A percentile compares a stretch with the other conserved stretches of the same genome.
Conservation (phyloP, 805 yeast species). For the Candida boidinii region DNA sequence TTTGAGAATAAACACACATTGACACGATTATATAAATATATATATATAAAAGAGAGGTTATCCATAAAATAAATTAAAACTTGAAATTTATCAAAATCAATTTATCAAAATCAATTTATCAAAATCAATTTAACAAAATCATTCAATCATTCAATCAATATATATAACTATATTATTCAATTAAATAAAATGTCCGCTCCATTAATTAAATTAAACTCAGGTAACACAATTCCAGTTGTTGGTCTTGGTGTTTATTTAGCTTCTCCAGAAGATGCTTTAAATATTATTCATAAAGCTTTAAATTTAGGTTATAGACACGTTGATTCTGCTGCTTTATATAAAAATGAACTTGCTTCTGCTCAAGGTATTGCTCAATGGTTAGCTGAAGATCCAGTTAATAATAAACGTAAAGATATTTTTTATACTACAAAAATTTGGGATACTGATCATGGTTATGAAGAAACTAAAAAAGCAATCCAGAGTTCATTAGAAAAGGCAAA, state of each 20-base stretch:
- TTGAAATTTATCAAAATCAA: too few species aligned
- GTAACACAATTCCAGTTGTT: conserved; percentile 43
- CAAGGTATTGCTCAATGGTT: conserved; percentile 45
- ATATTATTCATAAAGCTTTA: conserved; percentile 48
- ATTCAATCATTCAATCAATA: too few species aligned
- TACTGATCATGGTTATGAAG: conserved; percentile 24
- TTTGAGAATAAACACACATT: too few species aligned
- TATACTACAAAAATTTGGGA: conserved; percentile 31
- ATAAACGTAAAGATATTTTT: conserved; percentile 29
- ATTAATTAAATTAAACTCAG: conserved; percentile 45
- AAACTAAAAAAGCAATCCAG: conserved; percentile 33
- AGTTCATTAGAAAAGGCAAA: conserved; percentile 33
- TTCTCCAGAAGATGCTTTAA: conserved; percentile 27
- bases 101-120: too few species aligned
- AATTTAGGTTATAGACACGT: conserved; percentile 63
- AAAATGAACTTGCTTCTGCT: conserved; percentile 54
- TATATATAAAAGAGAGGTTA: too few species aligned
- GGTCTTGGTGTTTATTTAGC: conserved; percentile 49
- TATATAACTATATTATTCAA: neutral
- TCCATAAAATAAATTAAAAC: too few species aligned
- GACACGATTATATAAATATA: too few species aligned
- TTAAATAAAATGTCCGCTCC: neutral
- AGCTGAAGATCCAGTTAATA: conserved; percentile 13
- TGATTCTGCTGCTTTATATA: conserved; percentile 64
- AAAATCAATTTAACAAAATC: too few species aligned